Base-by-base conservation (phyloP, 1,284 basidiomycete genomes). In the Hypsizygus ulmarius region DNA sequence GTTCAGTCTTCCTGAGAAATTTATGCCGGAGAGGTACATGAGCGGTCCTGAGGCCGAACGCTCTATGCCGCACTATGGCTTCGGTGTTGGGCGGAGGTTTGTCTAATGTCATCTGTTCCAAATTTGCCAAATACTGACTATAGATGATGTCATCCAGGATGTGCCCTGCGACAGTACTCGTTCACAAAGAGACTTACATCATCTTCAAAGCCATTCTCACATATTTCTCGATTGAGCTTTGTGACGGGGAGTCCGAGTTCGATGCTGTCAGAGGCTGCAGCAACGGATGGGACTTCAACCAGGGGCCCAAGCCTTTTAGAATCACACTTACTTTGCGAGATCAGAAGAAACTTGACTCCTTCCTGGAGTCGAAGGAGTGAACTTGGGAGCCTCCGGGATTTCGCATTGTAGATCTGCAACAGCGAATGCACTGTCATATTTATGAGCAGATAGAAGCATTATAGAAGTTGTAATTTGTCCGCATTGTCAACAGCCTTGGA, bases 11-110 rank as follows among this genome's bases (percentile, higher is more conserved):
- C 51, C 54, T 7, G 45, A 55, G 15, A 45, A 50, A 19, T 53
- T 55, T 16, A 50, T 21, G 18, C 54, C 54, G 1, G 51, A 55
- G 30, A 51, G 51, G 3, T 53, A 53, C 43, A 50, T 55, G 45
- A 46, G 12, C 1, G 54, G 54, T 9, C 51, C 51, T 7, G 51
- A 55, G 27, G 51, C 54, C n/a, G 54, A 53, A 30, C 51, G 51
- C 30, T 45, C 41, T 15, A 45, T 53, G 45, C 48, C 51, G 1
- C 47, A 55, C 25, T 55, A 50, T 29, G 48, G 51, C 1, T 55
- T 55, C 27, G 54, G 54, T 10, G 34, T 55, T 14, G 54, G 54
- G 18, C 48, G 51, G 14, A 50, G 54, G 54, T 53, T 1, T 11
- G 45, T 25, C 5, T 12, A 11, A 3, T 18, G 12, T 33, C 14